phyloP scores from a whole-genome alignment of 768 basidiomycete genomes.

The Fomitopsis serialis region DNA sequence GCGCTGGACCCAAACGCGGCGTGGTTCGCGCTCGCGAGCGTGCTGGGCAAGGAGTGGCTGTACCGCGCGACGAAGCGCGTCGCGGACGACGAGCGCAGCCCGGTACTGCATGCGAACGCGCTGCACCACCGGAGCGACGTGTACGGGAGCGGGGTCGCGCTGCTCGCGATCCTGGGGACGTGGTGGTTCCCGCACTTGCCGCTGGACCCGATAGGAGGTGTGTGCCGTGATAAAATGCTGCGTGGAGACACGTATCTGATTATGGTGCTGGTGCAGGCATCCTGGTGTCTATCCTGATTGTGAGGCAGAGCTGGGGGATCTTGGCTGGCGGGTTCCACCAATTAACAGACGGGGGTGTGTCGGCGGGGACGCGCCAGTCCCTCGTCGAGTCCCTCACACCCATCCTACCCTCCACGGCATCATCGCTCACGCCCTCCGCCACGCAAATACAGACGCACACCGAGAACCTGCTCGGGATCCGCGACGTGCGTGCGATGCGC shows the following conservation, averaged over 20 bases:
- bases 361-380: constrained; percentile 43
- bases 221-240: constrained; percentile 18
- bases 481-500: constrained; percentile 64
- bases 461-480: constrained; percentile 38
- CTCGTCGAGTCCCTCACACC: constrained; percentile 56
- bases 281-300: constrained; percentile 84
- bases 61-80: constrained; percentile 87
- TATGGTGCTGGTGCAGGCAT: constrained; percentile 46
- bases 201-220: constrained; percentile 91
- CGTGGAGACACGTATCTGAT: neutral
- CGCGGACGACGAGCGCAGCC: constrained; percentile 85
- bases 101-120: constrained; percentile 93
- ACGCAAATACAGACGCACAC: constrained; percentile 6
- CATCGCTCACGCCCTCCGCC: neutral
- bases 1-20: constrained; percentile 88
- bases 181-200: constrained; percentile 83
- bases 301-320: constrained; percentile 69
- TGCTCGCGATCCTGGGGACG: constrained; percentile 88
- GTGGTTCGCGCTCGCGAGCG: constrained; percentile 86
- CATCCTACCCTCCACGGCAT: constrained; percentile 35
- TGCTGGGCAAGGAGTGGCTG: constrained; percentile 87
- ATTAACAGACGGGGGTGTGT: constrained; percentile 79
- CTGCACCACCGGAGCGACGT: constrained; percentile 97
- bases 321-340: constrained; percentile 71
- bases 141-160: constrained; percentile 86